Base-by-base conservation (phyloP, 108 stramenopile genomes). In the Cyclotella choctawhatcheeana region DNA sequence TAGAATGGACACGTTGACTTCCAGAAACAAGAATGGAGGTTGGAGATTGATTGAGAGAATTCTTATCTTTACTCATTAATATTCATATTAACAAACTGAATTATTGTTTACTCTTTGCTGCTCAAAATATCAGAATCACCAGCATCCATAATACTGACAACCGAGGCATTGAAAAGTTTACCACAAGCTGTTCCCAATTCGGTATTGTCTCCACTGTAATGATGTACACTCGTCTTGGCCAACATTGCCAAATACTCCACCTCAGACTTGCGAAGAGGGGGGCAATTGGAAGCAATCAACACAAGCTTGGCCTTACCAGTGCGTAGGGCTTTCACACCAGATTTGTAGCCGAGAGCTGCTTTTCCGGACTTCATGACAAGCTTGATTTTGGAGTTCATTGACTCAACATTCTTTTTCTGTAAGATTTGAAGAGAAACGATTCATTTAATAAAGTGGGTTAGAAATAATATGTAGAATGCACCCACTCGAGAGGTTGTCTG, bases 331-430 rank as follows among this genome's bases (percentile, higher is more conserved):
- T 99, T 99, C 78, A 98, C 33, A 56, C 95, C 89, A 18, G 85
- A 67, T 90, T 97, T 98, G 97, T 97, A 98, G 51, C 99, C 99
- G 45, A 99, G 89, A 44, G 87, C 83, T 44, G 94, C 96, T 93
- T 97, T 97, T 33, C 99, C 99, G 6, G 95, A 96, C 84, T 98
- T 97, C 97, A 99, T 98, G 71, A 98, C 97, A 70, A 99, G 95
- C 95, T 98, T 97, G 51, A 99, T 85, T 44, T 96, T 91, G 69
- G 97, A 89, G 97, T 99, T 99, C 94, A 98, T 97, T 48, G 89
- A 91, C 89, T 99, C 99, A 58, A 86, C 88, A 54, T 76, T 78
- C 89, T 93, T 91, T 79, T 93, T 90, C 89, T 91, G 71, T 74
- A 29, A 61, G 37, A 60, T 59, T 32, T 40, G 20, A 64, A 44